Percentiles rank a stretch among this genome's conserved stretches.
phyloP scores from a whole-genome alignment of 2,329 filamentous ascomycete genomes.

The Iodosphaeria phyllophila region DNA sequence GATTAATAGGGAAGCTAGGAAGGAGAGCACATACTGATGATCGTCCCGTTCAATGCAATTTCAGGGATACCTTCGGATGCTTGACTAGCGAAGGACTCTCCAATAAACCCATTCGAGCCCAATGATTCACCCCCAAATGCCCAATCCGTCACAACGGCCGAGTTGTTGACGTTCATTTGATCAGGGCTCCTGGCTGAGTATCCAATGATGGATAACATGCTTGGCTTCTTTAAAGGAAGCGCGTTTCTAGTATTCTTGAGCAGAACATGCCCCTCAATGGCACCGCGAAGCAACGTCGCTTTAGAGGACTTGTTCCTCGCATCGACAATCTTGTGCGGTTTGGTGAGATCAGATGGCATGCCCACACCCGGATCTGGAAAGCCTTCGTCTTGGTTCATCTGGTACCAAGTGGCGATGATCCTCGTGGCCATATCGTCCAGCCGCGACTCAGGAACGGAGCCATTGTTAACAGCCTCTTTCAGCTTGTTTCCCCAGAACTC shows the following conservation, averaged over 20 bases:
- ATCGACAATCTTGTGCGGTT: slow-evolving; percentile 33
- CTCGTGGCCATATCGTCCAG: slow-evolving; percentile 42
- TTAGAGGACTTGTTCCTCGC: slow-evolving; percentile 28
- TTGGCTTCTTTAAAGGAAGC: slow-evolving; percentile 31
- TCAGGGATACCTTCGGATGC: slow-evolving; percentile 16
- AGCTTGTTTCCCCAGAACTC: slow-evolving; percentile 27
- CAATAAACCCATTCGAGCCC: slow-evolving; percentile 12
- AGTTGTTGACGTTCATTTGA: slow-evolving; percentile 20
- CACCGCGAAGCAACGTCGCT: slow-evolving; percentile 29
- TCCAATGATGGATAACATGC: slow-evolving; percentile 38
- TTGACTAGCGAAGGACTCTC: slow-evolving; percentile 11
- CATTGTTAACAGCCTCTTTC: slow-evolving; percentile 37
- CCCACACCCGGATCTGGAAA: slow-evolving; percentile 29
- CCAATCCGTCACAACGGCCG: slow-evolving; percentile 16
- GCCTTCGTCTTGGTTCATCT: slow-evolving; percentile 24
- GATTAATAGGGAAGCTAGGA: too few species aligned
- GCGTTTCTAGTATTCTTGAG: slow-evolving; percentile 39
- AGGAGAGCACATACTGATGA: slow-evolving; percentile 23
- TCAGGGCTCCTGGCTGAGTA: slow-evolving; percentile 35
- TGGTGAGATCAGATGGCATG: slow-evolving; percentile 27
- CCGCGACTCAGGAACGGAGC: slow-evolving; percentile 33
- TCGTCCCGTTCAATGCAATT: slow-evolving; percentile 27
- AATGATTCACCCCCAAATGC: slow-evolving; percentile 21
- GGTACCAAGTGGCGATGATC: slow-evolving; percentile 35
- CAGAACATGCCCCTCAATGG: slow-evolving; percentile 43